phyloP scores from a whole-genome alignment of 306 rosid species.

The Cyamopsis tetragonoloba region DNA sequence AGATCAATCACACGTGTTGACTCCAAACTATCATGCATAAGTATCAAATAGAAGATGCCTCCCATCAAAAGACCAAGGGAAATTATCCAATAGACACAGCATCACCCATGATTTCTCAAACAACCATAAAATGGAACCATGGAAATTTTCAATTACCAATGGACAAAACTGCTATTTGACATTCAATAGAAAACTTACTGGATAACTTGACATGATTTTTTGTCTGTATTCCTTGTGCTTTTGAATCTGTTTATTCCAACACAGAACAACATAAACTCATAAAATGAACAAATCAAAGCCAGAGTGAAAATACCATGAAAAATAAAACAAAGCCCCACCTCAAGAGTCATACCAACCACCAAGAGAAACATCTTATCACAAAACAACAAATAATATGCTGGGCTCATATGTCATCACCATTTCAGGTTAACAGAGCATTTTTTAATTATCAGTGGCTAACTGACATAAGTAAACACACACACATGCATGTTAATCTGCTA shows the following conservation, averaged over 20 bases:
- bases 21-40: slow-evolving; percentile 2
- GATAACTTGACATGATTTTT: slow-evolving; percentile 60
- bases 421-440: background rate
- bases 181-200: slow-evolving; percentile 41
- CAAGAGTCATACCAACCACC: background rate
- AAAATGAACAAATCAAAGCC: slow-evolving; percentile 10
- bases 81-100: background rate
- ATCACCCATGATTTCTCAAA: slow-evolving; percentile 11
- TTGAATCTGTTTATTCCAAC: slow-evolving; percentile 56
- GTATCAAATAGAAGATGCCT: slow-evolving; percentile 8
- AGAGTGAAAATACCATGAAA: background rate
- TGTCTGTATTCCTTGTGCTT: slow-evolving; percentile 77
- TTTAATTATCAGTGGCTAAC: background rate
- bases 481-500: background rate
- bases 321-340: background rate
- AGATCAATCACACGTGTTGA: background rate
- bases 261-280: slow-evolving; percentile 3
- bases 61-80: background rate
- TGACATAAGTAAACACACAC: background rate
- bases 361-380: background rate
- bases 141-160: background rate
- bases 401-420: background rate
- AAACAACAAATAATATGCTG: background rate
- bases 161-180: background rate
- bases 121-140: slow-evolving; percentile 20